phyloP scores from a whole-genome alignment of 2,329 filamentous ascomycete genomes.

The Xylariaceae sp. region DNA sequence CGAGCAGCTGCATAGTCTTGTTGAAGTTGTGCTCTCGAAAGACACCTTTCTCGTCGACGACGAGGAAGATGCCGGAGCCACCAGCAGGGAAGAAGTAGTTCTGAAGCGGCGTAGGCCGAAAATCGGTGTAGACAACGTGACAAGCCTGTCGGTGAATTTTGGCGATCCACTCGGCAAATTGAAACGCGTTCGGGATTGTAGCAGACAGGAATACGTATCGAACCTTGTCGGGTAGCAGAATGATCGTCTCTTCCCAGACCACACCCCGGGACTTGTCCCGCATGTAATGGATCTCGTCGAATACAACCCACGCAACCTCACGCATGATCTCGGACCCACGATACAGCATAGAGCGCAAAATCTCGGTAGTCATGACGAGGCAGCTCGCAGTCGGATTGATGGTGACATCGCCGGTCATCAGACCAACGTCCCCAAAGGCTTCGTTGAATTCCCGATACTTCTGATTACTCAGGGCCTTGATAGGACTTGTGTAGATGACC shows the following conservation, averaged over 20 bases:
- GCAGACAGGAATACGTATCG: conserved; percentile 97
- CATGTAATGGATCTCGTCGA: conserved; percentile 98
- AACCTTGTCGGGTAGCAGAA: conserved; percentile 94
- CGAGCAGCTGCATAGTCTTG: conserved; percentile 84
- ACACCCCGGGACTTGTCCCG: conserved; percentile 90
- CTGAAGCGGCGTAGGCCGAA: conserved; percentile 89
- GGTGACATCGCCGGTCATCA: conserved; percentile 98
- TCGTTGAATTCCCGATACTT: conserved; percentile 96
- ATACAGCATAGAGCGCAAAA: conserved; percentile 97
- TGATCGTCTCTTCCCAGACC: conserved; percentile 99
- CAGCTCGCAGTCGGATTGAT: conserved; percentile 98
- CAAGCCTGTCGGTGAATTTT: conserved; percentile 97
- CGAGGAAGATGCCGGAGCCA: conserved; percentile 83
- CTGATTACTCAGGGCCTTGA: conserved; percentile 97
- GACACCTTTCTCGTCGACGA: conserved; percentile 93
- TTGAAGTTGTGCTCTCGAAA: conserved; percentile 98
- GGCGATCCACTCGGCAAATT: conserved; percentile 98
- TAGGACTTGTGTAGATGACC: conserved; percentile 98
- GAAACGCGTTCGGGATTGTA: conserved; percentile 97
- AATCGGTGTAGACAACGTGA: conserved; percentile 98
- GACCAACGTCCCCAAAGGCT: conserved; percentile 90
- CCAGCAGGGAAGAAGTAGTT: conserved; percentile 97
- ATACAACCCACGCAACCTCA: conserved; percentile 96
- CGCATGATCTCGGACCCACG: conserved; percentile 98
- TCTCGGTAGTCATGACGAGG: conserved; percentile 98